A percentile compares a stretch with the other conserved stretches of the same genome.
Conservation (phyloP, 371 early-diverging fungal genomes). For the Actinomucor elegans region DNA sequence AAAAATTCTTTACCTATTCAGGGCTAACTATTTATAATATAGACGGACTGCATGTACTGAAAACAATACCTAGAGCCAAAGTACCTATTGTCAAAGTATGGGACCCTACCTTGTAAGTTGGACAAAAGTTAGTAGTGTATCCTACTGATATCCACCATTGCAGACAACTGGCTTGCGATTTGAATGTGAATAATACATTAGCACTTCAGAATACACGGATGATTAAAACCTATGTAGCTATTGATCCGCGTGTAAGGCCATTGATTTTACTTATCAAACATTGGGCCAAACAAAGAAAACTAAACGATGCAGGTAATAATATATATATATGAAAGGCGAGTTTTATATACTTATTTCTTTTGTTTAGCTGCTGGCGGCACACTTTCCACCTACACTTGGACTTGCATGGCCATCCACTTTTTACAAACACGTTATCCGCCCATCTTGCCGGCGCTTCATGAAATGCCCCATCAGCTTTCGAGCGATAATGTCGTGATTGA, state of each 20-base stretch:
- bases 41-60: slow-evolving; percentile 63
- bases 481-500: slow-evolving; percentile 14
- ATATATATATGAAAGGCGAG: too few species aligned
- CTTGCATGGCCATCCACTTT: slow-evolving; percentile 28
- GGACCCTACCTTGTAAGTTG: slow-evolving; percentile 63
- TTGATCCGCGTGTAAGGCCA: slow-evolving; percentile 79
- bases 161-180: slow-evolving; percentile 73
- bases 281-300: slow-evolving; percentile 74
- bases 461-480: slow-evolving; percentile 29
- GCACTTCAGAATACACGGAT: slow-evolving; percentile 80
- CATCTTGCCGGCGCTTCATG: slow-evolving; percentile 84
- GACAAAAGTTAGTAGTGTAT: neutral
- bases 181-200: slow-evolving; percentile 80
- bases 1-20: neutral
- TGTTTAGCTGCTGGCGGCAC: slow-evolving; percentile 83
- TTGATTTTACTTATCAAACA: slow-evolving; percentile 78
- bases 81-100: slow-evolving; percentile 68
- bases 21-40: neutral
- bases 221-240: slow-evolving; percentile 73
- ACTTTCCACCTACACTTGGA: slow-evolving; percentile 70
- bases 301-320: slow-evolving; percentile 78
- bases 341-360: neutral
- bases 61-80: slow-evolving; percentile 61
- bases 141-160: neutral
- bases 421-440: slow-evolving; percentile 53